Evolutionary conservation across 495 filamentous ascomycete genomes (phyloP), one percentile per base, ranked within the genome.

Genomic region (Cairneyella variabilis): DNA sequence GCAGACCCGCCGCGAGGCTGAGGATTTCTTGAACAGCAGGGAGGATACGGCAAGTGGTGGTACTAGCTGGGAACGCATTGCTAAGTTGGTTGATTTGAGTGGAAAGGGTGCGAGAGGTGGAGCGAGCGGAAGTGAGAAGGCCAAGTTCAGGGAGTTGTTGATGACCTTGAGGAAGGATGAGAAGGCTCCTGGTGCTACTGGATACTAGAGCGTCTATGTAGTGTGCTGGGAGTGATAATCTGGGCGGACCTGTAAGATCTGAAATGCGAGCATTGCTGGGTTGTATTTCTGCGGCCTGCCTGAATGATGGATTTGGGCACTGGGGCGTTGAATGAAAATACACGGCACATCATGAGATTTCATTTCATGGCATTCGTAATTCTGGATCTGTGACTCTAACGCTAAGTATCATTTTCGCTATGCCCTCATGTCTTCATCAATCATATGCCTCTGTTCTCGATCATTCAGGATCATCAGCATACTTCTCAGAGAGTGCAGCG

Each of bases 61-160:
- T 25, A 99, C 95, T 7, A 91, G 89, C 77, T 99, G 93, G 93
- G 93, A 97, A 73, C 83, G 95, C 51, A 97, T 99, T 68, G 86
- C 91, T 2, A 97, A 97, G 73, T 66, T 97, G 60, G 93, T 97
- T 25, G 93, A 99, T 71, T 71, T 99, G 51, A 96, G 89, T 66
- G 93, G 95, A 44, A 97, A 97, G 75, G 90, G 91, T 10, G 75
- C 80, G 39, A 85, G 83, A 63, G 90, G 89, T 52, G 91, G 91
- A 63, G 88, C 85, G 21, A 83, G 78, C 21, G 91, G 91, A 50
- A 92, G 85, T 45, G 90, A 90, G 59, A 99, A 97, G 79, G 88
- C 92, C 67, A 85, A 86, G 54, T 97, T 97, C 78, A 85, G 93
- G 52, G 91, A 97, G 74, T 66, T 99, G 66, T 73, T 99, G 66